Percentiles rank a stretch among this genome's conserved stretches.
Evolutionary conservation across 2,329 filamentous ascomycete species (phyloP).

Genomic region (Metarhizium anisopliae): DNA sequence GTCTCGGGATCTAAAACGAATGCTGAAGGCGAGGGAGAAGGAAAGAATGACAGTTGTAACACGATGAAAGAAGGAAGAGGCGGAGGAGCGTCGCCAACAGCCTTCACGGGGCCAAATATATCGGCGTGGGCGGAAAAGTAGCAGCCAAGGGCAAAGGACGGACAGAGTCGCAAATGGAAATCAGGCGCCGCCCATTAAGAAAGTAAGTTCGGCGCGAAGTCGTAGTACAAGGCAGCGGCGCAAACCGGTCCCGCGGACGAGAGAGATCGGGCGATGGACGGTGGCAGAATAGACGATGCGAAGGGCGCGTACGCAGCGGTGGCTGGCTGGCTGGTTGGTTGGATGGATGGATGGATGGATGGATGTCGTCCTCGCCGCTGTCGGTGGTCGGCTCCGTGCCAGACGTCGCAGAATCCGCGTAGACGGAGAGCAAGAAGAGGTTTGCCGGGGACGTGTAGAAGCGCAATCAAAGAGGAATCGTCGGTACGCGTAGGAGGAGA

Average conservation of each 20-base stretch:
- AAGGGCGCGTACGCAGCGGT: not conserved
- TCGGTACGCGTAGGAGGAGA: not conserved
- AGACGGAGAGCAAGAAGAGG: not conserved
- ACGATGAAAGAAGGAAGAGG: not conserved
- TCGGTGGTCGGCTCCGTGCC: constrained; percentile 1
- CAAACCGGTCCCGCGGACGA: constrained; percentile 2
- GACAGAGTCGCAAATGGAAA: not conserved
- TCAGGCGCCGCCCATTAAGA: not conserved
- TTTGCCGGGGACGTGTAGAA: not conserved
- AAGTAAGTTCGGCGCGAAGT: not conserved
- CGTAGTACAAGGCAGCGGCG: not conserved
- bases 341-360: too few species aligned
- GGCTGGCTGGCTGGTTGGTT: not conserved
- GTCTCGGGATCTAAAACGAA: not conserved
- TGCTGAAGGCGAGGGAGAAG: not conserved
- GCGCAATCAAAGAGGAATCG: not conserved
- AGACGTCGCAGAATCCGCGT: constrained; percentile 3
- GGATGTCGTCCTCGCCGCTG: not conserved
- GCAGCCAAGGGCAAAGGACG: not conserved
- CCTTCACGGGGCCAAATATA: not conserved
- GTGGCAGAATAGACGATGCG: not conserved
- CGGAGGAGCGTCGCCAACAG: not conserved
- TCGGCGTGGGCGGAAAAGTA: not conserved
- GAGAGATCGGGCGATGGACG: not conserved
- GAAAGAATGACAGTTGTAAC: not conserved